phyloP scores from a whole-genome alignment of 768 basidiomycete genomes.

The Kwoniella dejecticola region DNA sequence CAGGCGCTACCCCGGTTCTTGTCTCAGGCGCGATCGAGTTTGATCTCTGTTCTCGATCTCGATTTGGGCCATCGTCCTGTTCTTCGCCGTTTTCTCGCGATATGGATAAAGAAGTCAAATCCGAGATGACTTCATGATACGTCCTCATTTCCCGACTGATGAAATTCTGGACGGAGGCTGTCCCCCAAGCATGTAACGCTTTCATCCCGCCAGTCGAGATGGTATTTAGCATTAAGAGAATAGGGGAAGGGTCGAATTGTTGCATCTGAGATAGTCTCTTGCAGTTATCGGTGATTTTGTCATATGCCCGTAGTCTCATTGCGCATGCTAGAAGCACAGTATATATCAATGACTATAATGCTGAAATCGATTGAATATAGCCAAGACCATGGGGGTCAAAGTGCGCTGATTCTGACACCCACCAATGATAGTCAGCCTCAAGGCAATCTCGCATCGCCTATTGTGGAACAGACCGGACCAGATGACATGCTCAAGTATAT shows the following conservation, averaged over 20 bases:
- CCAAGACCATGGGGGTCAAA: no score
- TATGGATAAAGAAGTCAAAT: conserved; percentile 5
- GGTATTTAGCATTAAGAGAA: conserved; percentile 72
- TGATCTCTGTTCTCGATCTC: no score
- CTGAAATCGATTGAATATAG: no score
- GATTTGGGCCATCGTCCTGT: no score
- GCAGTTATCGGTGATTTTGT: conserved; percentile 69
- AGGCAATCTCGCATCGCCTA: conserved; percentile 67
- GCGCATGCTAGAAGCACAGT: conserved; percentile 67
- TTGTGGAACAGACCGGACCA: conserved; percentile 58
- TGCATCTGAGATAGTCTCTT: conserved; percentile 72
- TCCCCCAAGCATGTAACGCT: conserved; percentile 74
- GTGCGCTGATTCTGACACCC: conserved; percentile 53
- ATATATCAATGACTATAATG: no score
- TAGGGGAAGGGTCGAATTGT: conserved; percentile 85
- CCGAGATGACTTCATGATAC: conserved; percentile 61
- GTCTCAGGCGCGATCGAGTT: no score
- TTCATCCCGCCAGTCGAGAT: conserved; percentile 68
- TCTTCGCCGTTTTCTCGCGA: no score
- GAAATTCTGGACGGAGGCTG: conserved; percentile 78
- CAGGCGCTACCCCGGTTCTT: no score
- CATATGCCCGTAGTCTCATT: conserved; percentile 63
- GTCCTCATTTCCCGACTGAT: conserved; percentile 76
- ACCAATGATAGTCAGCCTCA: conserved; percentile 79
- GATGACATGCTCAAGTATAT: conserved; percentile 52